Base-by-base conservation (phyloP, 2,329 filamentous ascomycete genomes). In the Aspergillus carbonarius region DNA sequence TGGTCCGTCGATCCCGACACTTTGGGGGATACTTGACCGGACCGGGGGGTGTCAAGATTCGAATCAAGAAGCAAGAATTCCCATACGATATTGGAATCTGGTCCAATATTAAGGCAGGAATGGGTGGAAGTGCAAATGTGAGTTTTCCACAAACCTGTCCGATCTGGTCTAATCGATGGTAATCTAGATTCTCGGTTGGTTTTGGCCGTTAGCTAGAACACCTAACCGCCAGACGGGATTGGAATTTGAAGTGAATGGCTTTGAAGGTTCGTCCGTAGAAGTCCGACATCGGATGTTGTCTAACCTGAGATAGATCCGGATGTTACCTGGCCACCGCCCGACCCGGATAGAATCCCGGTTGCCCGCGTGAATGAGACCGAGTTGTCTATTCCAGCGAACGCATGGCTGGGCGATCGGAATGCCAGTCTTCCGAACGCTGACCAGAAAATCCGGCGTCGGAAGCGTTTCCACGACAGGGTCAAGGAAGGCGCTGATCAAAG, bases 41-140 rank as follows among this genome's bases (percentile, higher is more conserved):
- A 0, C 84, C 85, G 0, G 82, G 86, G 46, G 86, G 86, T 2
- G 72, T 74, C 2, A 77, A 77, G 60, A 66, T 88, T 7, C 76
- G 74, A 12, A 84, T 88, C 47, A 72, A 73, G 52, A 82, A 79
- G 56, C 86, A 88, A 63, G 86, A 88, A 62, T 88, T 87, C 62
- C 86, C 86, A 0, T 88, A 86, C 68, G 86, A 88, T 61, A 82
- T 88, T 53, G 86, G 85, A 5, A 83, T 88, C 54, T 86, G 79
- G 77, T 66, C 74, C 3, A 88, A 88, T 61, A 76, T 87, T 23
- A 80, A 75, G 50, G 82, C 83, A 59, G 82, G 82, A 17, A 87
- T 88, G 85, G 84, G 83, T 0, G 81, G 79, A 1, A 74, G 72
- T 39, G 80, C 79, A 47, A 81, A 79, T 66, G 76, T 78, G 9